A percentile compares a stretch with the other conserved stretches of the same genome.
These are phyloP conservation scores for Cenococcum geophilum DNA, from an alignment of 495 filamentous ascomycete species.

Conservation along the genomic window DNA sequence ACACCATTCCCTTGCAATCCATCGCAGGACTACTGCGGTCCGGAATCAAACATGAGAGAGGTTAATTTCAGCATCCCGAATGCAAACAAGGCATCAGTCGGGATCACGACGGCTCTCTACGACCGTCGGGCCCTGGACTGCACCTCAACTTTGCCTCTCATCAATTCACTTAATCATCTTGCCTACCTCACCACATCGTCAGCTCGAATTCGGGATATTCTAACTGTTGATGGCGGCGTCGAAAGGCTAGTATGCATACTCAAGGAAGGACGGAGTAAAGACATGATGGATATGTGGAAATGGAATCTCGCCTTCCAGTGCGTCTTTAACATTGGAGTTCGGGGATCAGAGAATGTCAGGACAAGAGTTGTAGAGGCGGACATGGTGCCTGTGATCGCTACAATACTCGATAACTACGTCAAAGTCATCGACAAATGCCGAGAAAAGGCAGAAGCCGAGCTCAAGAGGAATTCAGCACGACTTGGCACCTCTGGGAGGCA, in stretches of 20 bases:
- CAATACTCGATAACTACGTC: constrained; percentile 98
- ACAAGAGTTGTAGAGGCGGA: constrained; percentile 96
- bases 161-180: constrained; percentile 97
- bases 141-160: constrained; percentile 92
- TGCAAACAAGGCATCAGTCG: constrained; percentile 99
- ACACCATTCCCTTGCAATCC: constrained; percentile 7
- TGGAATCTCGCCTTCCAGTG: constrained; percentile 99
- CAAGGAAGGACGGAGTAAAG: constrained; percentile 90
- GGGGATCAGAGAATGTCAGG: constrained; percentile 86
- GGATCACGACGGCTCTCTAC: constrained; percentile 97
- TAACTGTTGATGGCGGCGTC: constrained; percentile 96
- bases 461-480: constrained; percentile 43
- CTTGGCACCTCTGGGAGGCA: constrained; percentile 32
- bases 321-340: constrained; percentile 95
- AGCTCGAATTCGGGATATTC: constrained; percentile 91
- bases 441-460: constrained; percentile 69
- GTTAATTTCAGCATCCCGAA: constrained; percentile 99
- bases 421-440: constrained; percentile 87
- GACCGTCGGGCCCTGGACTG: constrained; percentile 96
- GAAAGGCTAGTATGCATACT: constrained; percentile 94
- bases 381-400: constrained; percentile 97
- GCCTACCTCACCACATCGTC: constrained; percentile 98
- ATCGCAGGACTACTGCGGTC: constrained; percentile 4
- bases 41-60: constrained; percentile 71
- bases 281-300: constrained; percentile 99